Conservation (phyloP, 73 alveolate species). For the Stentor roeselii region DNA sequence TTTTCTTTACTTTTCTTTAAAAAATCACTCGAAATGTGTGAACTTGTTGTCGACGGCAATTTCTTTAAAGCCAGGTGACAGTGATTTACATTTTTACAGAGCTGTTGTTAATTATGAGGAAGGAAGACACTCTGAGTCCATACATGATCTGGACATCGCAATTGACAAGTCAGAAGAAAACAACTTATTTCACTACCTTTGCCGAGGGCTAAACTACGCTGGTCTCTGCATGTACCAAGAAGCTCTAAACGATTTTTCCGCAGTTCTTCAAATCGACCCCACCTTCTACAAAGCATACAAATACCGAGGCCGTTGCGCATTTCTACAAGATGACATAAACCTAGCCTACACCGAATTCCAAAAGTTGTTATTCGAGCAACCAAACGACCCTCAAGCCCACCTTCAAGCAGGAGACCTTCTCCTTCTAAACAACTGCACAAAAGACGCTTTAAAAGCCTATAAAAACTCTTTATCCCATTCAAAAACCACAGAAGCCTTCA, state of each 20-base stretch:
- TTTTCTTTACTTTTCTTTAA: slow-evolving; percentile 28
- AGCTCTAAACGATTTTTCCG: slow-evolving; percentile 43
- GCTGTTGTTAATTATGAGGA: slow-evolving; percentile 32
- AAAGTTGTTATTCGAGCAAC: slow-evolving; percentile 13
- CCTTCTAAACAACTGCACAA: slow-evolving; percentile 36
- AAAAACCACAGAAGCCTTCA: slow-evolving; percentile 17
- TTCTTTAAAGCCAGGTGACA: slow-evolving; percentile 35
- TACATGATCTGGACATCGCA: slow-evolving; percentile 41
- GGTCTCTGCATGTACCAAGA: slow-evolving; percentile 30
- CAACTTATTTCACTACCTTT: slow-evolving; percentile 36
- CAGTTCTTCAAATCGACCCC: slow-evolving; percentile 36
- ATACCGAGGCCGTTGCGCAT: slow-evolving; percentile 48
- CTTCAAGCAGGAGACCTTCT: slow-evolving; percentile 56
- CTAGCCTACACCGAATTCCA: slow-evolving; percentile 46
- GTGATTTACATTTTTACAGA: slow-evolving; percentile 44
- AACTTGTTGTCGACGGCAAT: slow-evolving; percentile 31
- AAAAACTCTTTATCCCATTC: slow-evolving; percentile 28
- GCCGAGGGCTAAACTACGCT: slow-evolving; percentile 49
- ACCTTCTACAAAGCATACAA: slow-evolving; percentile 40
- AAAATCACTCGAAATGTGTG: slow-evolving; percentile 13
- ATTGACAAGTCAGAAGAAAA: slow-evolving; percentile 48
- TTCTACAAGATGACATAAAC: slow-evolving; percentile 41
- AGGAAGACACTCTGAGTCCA: slow-evolving; percentile 32
- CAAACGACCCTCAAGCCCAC: slow-evolving; percentile 49
- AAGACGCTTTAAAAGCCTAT: slow-evolving; percentile 56